Percentiles rank a stretch among this genome's conserved stretches.
Conservation (phyloP, 257 asterid genomes). For the Coffea eugenioides region DNA sequence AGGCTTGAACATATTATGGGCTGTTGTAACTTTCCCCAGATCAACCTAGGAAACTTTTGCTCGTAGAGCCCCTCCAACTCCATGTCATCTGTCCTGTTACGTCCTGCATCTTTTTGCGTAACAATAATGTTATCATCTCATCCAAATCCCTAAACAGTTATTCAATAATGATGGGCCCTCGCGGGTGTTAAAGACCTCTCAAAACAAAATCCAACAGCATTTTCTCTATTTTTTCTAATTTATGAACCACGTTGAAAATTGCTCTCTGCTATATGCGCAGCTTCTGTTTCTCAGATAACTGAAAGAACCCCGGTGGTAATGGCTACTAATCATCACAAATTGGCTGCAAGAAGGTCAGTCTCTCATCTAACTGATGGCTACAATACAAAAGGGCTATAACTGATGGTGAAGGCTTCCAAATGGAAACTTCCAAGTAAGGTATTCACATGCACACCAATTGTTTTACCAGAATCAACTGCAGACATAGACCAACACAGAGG, state of each 20-base stretch:
- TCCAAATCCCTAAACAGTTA: background rate
- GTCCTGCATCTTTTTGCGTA: background rate
- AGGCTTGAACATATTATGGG: background rate
- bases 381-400: constrained; percentile 11
- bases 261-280: background rate
- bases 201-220: background rate
- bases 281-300: background rate
- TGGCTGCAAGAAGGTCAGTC: constrained; percentile 19
- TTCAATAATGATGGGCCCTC: background rate
- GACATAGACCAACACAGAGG: constrained; percentile 6
- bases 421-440: constrained; percentile 36
- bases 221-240: background rate
- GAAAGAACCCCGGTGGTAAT: constrained; percentile 32
- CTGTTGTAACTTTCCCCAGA: background rate
- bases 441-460: constrained; percentile 6
- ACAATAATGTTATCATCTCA: background rate
- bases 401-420: constrained; percentile 27
- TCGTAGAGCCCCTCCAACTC: background rate
- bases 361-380: constrained; percentile 6
- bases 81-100: background rate
- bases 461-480: background rate
- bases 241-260: background rate
- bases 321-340: constrained; percentile 69
- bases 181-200: background rate
- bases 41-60: background rate